Base-by-base conservation (phyloP, 352 stramenopile species). In the Globisporangium ultimum region DNA sequence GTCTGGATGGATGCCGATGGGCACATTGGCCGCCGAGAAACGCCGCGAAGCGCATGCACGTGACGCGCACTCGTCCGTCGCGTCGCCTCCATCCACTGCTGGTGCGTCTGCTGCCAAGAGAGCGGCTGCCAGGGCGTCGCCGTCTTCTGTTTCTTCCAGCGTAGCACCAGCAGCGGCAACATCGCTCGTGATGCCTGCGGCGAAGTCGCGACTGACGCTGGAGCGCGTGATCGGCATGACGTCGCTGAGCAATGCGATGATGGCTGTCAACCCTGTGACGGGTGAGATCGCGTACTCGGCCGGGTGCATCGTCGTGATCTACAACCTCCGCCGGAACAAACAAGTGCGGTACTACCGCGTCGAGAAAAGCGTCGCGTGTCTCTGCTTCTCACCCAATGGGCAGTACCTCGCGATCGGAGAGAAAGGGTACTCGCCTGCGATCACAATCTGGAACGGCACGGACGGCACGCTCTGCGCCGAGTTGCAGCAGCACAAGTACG, bases 251-350 rank as follows among this genome's bases (percentile, higher is more conserved):
- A 95, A 95, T 48, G 70, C 78, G 9, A 83, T 85, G 72, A 66
- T 95, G 48, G 78, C 77, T 3, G 82, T 95, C 22, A 92, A 91
- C 56, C 76, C 75, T 15, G 76, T 79, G 42, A 91, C 80, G 10
- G 82, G 84, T 8, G 86, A 97, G 67, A 75, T 94, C 60, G 88
- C 87, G 52, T 97, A 94, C 64, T 71, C 86, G 4, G 87, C 88
- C 3, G 88, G 88, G 9, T 93, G 85, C 61, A 91, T 96, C 45
- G 88, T 96, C 49, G 88, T 97, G n/a, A 78, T 97, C 47, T 97
- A 95, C 79, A 94, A 91, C 68, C 57, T 92, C 24, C 69, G 84
- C 0, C 67, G 86, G 40, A 88, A 95, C 67, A 94, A 93, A 45
- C 88, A 97, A 46, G 79, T 91, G 59, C 77, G 84, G 3, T 97